A percentile compares a stretch with the other conserved stretches of the same genome.
These are phyloP conservation scores for Globisporangium mamillatum DNA, from an alignment of 352 stramenopile species.

Conservation along the genomic window DNA sequence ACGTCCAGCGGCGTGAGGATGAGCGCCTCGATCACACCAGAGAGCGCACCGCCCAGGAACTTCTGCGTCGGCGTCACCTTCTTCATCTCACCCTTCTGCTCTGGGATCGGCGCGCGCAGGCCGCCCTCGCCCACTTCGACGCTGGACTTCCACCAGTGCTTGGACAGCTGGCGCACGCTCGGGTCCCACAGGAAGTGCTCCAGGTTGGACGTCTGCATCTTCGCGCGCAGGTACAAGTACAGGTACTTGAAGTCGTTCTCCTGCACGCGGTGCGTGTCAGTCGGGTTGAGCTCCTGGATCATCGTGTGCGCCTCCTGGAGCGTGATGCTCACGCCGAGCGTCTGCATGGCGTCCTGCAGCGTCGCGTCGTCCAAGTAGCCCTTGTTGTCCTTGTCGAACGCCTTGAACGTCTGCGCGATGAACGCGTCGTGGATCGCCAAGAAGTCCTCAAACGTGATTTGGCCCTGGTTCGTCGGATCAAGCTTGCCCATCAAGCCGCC, in stretches of 20 bases:
- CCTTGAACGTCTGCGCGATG: conserved; percentile 69
- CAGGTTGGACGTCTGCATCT: conserved; percentile 70
- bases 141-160: conserved; percentile 85
- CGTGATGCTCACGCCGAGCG: conserved; percentile 66
- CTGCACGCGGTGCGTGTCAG: conserved; percentile 61
- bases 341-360: conserved; percentile 62
- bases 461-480: conserved; percentile 69
- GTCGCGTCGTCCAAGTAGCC: conserved; percentile 66
- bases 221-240: conserved; percentile 74
- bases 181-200: conserved; percentile 80
- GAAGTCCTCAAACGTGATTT: conserved; percentile 74
- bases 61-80: conserved; percentile 74
- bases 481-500: conserved; percentile 58
- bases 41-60: conserved; percentile 83
- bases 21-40: conserved; percentile 81
- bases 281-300: conserved; percentile 71
- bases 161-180: conserved; percentile 77
- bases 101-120: conserved; percentile 53
- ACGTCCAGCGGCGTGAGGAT: conserved; percentile 87
- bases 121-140: conserved; percentile 80
- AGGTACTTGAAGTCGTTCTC: conserved; percentile 83
- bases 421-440: conserved; percentile 72
- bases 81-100: conserved; percentile 36
- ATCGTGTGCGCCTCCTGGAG: conserved; percentile 71
- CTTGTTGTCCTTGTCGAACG: conserved; percentile 64